These are phyloP conservation scores for Jackrogersella minutella DNA, from an alignment of 495 filamentous ascomycete genomes.

Conservation along the genomic window DNA sequence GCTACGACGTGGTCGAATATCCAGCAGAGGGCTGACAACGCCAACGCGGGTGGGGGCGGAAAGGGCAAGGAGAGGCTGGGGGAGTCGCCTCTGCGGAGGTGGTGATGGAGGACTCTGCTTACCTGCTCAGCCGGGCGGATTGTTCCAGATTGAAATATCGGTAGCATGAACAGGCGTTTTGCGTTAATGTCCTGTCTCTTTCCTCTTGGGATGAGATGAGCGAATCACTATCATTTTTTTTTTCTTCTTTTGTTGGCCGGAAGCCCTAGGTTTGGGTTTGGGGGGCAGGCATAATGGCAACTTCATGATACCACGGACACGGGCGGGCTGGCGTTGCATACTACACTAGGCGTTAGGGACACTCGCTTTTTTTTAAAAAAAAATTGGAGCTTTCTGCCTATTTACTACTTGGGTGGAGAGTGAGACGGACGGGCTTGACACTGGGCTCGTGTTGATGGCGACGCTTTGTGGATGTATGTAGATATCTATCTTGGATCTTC, in stretches of 20 bases:
- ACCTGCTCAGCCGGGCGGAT: too few relatives aligned
- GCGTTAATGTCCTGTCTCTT: background rate
- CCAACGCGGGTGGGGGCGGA: background rate
- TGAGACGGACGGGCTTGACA: background rate
- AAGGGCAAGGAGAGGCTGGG: background rate
- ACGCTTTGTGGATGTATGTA: background rate
- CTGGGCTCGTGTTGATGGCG: background rate
- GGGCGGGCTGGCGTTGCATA: background rate
- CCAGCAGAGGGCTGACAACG: constrained; percentile 37
- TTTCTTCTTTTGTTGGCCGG: background rate
- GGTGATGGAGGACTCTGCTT: too few relatives aligned
- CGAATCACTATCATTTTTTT: background rate
- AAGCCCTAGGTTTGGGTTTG: too few relatives aligned
- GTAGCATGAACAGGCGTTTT: background rate
- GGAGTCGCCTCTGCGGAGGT: background rate
- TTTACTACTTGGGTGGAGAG: background rate
- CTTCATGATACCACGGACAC: constrained; percentile 1
- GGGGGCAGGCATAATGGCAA: background rate
- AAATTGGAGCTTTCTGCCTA: background rate
- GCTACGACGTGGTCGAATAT: constrained; percentile 44
- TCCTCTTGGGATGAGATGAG: background rate
- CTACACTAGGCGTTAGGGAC: constrained; percentile 1
- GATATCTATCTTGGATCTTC: background rate
- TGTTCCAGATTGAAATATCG: background rate
- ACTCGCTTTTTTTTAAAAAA: background rate